Base-by-base conservation (phyloP, 495 filamentous ascomycete species). In the Penicillium coprophilum region DNA sequence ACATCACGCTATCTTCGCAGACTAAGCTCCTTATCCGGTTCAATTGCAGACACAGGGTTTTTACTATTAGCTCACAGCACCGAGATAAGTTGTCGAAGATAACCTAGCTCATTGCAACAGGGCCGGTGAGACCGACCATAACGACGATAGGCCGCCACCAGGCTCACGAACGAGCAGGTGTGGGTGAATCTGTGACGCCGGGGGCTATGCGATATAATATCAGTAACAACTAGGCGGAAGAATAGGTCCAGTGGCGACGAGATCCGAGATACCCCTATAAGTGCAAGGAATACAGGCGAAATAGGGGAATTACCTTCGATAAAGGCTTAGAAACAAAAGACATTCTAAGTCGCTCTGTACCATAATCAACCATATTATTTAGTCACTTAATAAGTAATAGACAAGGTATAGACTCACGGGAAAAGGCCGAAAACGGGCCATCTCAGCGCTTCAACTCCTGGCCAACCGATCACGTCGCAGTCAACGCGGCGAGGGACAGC, bases 401-500 rank as follows among this genome's bases (percentile, higher is more conserved):
- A 46, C 12, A 46, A 6, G 43, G 43, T 7, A 28, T 46, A 28
- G 21, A 46, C 43, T 46, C 43, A 46, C 43, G 43, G 43, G 21
- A 46, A 13, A 46, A 46, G 43, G 43, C 43, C 43, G 23, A 46
- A 46, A 46, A 46, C 43, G 43, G 46, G 31, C 12, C 30, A 49
- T 49, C 46, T 49, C 12, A 31, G 46, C 27, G 46, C n/a, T 49
- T 34, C 30, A 49, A 49, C 28, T 49, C 46, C 46, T 49, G n/a
- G 46, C 27, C 28, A 7, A 49, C 46, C 12, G 30, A 49, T 49
- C 46, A 7, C 6, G 21, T 32, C 46, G 46, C 46, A 31, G 46
- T 36, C 46, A 30, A 49, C 46, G 46, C 17, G 46, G 46, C 46
- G 0, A 36, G 31, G 46, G 31, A 49, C 46, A 30, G 46, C 46